Evolutionary conservation across 805 yeast genomes (phyloP).

Genomic region (Starmerella sp.): DNA sequence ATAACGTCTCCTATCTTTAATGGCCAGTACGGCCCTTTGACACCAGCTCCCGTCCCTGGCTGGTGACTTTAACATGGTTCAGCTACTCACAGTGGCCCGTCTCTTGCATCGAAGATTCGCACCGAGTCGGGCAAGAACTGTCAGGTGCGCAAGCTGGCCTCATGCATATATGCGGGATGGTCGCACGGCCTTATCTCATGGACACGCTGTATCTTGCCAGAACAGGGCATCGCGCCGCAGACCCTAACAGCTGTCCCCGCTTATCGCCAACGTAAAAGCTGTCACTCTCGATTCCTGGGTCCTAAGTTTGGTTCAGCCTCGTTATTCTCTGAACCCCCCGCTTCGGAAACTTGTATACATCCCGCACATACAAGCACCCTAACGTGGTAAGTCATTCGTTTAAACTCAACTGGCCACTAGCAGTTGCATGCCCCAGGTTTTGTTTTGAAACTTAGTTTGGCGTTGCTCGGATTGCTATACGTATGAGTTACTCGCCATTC

Average conservation of each 20-base stretch:
- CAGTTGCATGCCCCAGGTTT: conserved; percentile 1
- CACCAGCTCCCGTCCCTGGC: too few relatives aligned
- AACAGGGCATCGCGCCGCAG: neutral
- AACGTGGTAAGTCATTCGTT: neutral
- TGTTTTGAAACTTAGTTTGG: neutral
- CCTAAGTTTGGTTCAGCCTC: neutral
- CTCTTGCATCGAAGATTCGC: too few relatives aligned
- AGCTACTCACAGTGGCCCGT: too few relatives aligned
- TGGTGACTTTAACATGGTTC: too few relatives aligned
- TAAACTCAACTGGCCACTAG: neutral
- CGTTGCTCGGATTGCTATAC: neutral
- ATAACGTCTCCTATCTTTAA: neutral
- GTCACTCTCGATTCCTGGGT: neutral
- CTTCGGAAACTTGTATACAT: neutral
- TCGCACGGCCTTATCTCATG: neutral
- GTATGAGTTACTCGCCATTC: neutral
- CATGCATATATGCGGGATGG: neutral
- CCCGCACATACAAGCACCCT: neutral
- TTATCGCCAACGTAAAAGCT: neutral
- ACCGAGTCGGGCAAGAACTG: neutral
- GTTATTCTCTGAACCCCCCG: neutral
- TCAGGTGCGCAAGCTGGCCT: neutral
- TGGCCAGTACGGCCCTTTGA: too few relatives aligned
- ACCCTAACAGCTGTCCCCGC: neutral
- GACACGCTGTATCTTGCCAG: neutral